phyloP scores from a whole-genome alignment of 495 filamentous ascomycete species.

The Podospora conica region DNA sequence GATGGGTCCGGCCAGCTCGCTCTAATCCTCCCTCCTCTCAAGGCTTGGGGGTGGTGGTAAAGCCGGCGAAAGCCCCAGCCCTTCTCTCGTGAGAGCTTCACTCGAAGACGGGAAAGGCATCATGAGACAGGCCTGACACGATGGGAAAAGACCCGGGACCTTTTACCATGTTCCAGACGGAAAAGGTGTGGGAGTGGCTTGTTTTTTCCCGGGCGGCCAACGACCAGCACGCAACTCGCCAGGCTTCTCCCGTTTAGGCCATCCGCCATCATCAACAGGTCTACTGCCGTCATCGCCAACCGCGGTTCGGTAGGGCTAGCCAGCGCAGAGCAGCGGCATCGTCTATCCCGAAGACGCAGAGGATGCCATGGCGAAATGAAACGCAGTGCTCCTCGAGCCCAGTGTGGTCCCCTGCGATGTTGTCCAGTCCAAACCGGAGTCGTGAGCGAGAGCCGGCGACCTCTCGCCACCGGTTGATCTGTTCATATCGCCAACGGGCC shows the following conservation, averaged over 20 bases:
- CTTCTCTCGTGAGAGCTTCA: neutral
- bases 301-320: neutral
- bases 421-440: neutral
- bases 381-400: neutral
- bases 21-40: neutral
- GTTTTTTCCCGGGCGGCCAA: slow-evolving; percentile 9
- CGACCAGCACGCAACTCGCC: slow-evolving; percentile 1
- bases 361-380: neutral
- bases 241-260: neutral
- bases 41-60: neutral
- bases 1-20: neutral
- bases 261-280: neutral
- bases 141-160: slow-evolving; percentile 1
- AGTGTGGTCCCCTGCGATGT: neutral
- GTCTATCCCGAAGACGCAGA: neutral
- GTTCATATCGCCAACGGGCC: neutral
- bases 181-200: neutral
- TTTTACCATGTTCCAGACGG: slow-evolving; percentile 4
- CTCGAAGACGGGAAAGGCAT: neutral
- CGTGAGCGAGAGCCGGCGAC: neutral
- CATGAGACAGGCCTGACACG: slow-evolving; percentile 15
- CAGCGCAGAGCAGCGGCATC: neutral
- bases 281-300: neutral
- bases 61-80: no score
- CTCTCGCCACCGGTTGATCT: slow-evolving; percentile 6